phyloP scores from a whole-genome alignment of 331 rosid species.

The Quercus tomentella region DNA sequence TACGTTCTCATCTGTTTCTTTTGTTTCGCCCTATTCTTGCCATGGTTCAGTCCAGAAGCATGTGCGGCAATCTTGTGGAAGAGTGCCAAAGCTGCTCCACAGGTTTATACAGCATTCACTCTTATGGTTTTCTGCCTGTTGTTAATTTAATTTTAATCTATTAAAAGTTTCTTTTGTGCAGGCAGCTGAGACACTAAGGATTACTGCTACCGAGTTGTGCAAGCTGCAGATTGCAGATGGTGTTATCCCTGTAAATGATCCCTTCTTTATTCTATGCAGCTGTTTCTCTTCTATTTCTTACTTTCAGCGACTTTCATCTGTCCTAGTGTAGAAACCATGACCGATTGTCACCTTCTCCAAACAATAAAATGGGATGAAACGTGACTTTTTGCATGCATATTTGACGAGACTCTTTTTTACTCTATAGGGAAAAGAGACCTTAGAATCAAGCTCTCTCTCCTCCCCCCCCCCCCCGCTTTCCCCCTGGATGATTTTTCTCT shows the following conservation, averaged over 20 bases:
- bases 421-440: background rate
- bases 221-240: slow-evolving; percentile 77
- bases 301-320: background rate
- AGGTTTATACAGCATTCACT: slow-evolving; percentile 41
- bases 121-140: slow-evolving; percentile 3
- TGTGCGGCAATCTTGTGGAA: slow-evolving; percentile 98
- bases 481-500: background rate
- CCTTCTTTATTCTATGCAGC: slow-evolving; percentile 9
- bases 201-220: slow-evolving; percentile 69
- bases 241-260: slow-evolving; percentile 71
- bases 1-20: slow-evolving; percentile 24
- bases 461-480: background rate
- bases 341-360: too few species aligned
- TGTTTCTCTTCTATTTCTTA: background rate
- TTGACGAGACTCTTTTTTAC: background rate
- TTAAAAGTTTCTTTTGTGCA: slow-evolving; percentile 30
- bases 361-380: too few species aligned
- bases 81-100: slow-evolving; percentile 80
- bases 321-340: background rate
- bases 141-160: background rate
- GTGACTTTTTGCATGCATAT: background rate
- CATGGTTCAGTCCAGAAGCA: slow-evolving; percentile 82
- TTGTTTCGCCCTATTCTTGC: slow-evolving; percentile 31
- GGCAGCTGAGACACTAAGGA: slow-evolving; percentile 90
- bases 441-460: background rate